phyloP scores from a whole-genome alignment of 768 basidiomycete species.

The Hygrophorus russula region DNA sequence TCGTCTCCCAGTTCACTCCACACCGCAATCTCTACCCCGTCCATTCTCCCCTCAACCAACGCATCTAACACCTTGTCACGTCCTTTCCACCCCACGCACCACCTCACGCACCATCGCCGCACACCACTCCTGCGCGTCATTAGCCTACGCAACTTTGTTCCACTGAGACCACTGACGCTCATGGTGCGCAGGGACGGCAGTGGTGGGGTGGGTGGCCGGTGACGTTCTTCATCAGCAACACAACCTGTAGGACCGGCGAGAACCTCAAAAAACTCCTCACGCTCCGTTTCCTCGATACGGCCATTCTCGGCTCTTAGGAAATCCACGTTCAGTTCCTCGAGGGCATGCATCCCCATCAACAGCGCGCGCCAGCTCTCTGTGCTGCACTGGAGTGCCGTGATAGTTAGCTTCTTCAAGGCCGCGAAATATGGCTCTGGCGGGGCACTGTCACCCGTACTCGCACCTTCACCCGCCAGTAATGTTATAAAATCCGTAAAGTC shows the following conservation, averaged over 20 bases:
- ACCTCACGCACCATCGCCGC: conserved; percentile 21
- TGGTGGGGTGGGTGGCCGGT: conserved; percentile 7
- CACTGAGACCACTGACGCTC: conserved; percentile 14
- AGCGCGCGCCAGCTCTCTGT: conserved; percentile 22
- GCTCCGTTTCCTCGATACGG: too few relatives aligned
- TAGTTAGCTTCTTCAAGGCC: conserved; percentile 24
- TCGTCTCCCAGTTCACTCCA: conserved; percentile 12
- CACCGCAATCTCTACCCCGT: conserved; percentile 20
- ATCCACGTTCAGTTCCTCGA: conserved; percentile 32
- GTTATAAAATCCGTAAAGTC: conserved; percentile 38
- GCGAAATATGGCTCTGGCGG: conserved; percentile 21
- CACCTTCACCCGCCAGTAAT: conserved; percentile 18
- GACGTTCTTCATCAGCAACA: not conserved
- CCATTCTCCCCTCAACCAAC: conserved; percentile 24
- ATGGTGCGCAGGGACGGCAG: conserved; percentile 14
- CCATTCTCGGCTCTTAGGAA: conserved; percentile 20
- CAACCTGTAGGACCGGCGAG: not conserved
- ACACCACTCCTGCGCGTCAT: conserved; percentile 7
- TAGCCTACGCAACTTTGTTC: conserved; percentile 9
- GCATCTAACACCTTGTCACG: conserved; percentile 25
- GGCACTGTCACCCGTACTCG: not conserved
- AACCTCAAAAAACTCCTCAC: conserved; percentile 21
- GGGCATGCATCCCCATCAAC: conserved; percentile 20
- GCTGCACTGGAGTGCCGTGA: conserved; percentile 33
- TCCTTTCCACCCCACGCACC: conserved; percentile 22